Evolutionary conservation across 495 filamentous ascomycete genomes (phyloP), one percentile per base, ranked within the genome.

Genomic region (Tuber aestivum): DNA sequence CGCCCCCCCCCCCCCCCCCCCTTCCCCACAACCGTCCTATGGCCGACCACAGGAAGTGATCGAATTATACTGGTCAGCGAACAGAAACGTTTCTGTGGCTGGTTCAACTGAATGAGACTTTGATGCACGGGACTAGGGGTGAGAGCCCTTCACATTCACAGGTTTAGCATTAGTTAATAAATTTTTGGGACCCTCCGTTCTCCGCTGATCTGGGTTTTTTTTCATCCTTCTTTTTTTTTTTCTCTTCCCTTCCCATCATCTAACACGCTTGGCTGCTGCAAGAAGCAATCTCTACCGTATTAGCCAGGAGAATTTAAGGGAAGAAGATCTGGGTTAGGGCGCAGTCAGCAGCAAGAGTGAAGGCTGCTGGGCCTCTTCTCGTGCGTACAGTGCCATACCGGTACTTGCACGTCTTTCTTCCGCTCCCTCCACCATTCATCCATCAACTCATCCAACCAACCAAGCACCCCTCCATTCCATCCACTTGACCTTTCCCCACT

Each of bases 401-500:
- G 45, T 56, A 61, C 56, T 61, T 61, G 56, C 56, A 61, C 56
- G n/a, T 61, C 56, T 61, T 61, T 50, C 48, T 50, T n/a, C 56
- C 56, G 27, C 56, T 42, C 72, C 48, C 74, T 41, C 16, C 74
- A 74, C 61, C 38, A 38, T 45, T 71, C 69, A 76, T 45, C 37
- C 37, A 48, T 70, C 73, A 41, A 68, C 70, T 48, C 74, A 78
- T 70, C 56, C 10, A 74, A 70, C 38, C 79, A 75, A 76, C 38
- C 70, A 69, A 44, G 40, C 2, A 65, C 74, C 27, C 70, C 70
- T 70, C 70, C 71, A 32, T 68, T 61, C 61, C 74, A 76, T 48
- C 80, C 45, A 18, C 16, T 38, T 20, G 41, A 37, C 44, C 48
- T 37, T 35, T 65, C 45, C 70, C 48, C 74, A 56, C 71, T 44